These are phyloP conservation scores for Davidsoniella eucalypti DNA, from an alignment of 2,329 filamentous ascomycete species.

Conservation along the genomic window DNA sequence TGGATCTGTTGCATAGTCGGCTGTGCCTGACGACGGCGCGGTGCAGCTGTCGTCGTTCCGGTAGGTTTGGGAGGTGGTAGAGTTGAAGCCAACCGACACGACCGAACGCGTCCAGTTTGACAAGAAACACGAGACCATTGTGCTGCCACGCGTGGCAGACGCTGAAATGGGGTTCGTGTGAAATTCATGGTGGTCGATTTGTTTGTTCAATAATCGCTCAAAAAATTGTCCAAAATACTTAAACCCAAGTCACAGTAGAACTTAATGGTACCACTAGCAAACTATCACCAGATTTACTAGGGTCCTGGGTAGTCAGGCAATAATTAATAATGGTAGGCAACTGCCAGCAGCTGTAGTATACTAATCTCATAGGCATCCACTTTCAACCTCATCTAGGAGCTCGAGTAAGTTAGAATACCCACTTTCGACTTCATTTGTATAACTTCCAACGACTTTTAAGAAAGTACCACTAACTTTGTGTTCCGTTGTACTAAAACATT, in stretches of 20 bases:
- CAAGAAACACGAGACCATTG: slow-evolving; percentile 10
- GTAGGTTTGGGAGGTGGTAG: slow-evolving; percentile 14
- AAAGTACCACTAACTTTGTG: too few species aligned
- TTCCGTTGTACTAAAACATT: too few species aligned
- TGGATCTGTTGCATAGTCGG: slow-evolving; percentile 45
- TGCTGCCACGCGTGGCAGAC: slow-evolving; percentile 4
- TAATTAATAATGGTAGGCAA: neutral
- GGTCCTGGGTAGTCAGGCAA: neutral
- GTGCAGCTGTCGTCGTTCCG: slow-evolving; percentile 13
- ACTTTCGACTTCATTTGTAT: too few species aligned
- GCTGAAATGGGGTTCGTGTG: slow-evolving; percentile 9
- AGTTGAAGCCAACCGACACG: slow-evolving; percentile 11
- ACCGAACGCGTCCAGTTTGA: slow-evolving; percentile 7
- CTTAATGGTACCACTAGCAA: neutral
- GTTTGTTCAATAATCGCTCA: neutral
- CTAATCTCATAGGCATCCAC: neutral
- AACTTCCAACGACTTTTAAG: too few species aligned
- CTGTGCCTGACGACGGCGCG: slow-evolving; percentile 17
- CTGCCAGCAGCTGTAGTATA: neutral
- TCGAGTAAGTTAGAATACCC: too few species aligned
- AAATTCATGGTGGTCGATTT: slow-evolving; percentile 8
- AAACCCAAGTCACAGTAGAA: neutral
- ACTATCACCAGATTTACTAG: neutral
- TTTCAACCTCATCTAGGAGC: neutral
- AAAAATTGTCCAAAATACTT: neutral